Conservation (phyloP, 192 early-diverging fungal species). For the Phlyctochytrium planicorne region DNA sequence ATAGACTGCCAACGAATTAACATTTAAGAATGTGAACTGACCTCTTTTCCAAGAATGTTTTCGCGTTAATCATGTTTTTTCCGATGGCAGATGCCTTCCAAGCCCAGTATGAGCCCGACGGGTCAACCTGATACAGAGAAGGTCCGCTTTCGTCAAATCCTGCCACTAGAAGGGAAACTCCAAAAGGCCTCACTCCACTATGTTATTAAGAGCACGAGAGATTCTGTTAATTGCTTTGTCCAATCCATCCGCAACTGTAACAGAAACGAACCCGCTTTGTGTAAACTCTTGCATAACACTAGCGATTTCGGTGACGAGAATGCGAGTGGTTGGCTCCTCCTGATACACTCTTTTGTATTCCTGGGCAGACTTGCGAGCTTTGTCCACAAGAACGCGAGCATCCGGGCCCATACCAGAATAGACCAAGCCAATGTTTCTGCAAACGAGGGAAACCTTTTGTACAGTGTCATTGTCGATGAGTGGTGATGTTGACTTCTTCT, state of each 20-base stretch:
- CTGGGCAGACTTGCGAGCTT: constrained; percentile 95
- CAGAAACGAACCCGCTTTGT: constrained; percentile 78
- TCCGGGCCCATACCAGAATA: constrained; percentile 99
- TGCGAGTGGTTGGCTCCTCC: constrained; percentile 93
- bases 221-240: not conserved
- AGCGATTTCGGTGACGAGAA: constrained; percentile 96
- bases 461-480: constrained; percentile 91
- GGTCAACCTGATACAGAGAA: constrained; percentile 97
- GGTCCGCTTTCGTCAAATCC: constrained; percentile 92
- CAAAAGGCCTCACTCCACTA: constrained; percentile 98
- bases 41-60: constrained; percentile 99
- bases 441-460: constrained; percentile 88
- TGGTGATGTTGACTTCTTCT: constrained; percentile 90
- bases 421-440: constrained; percentile 94
- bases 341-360: constrained; percentile 90
- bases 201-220: not conserved
- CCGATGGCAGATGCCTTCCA: constrained; percentile 99
- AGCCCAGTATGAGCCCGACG: constrained; percentile 96
- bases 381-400: constrained; percentile 91
- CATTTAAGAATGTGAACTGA: constrained; percentile 23
- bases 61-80: constrained; percentile 99
- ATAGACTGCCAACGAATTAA: not conserved
- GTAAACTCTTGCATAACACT: constrained; percentile 99
- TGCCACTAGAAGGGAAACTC: constrained; percentile 94
- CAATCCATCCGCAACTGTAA: not conserved